Conservation (phyloP, 176 grass and related monocot genomes). For the Ensete ventricosum region DNA sequence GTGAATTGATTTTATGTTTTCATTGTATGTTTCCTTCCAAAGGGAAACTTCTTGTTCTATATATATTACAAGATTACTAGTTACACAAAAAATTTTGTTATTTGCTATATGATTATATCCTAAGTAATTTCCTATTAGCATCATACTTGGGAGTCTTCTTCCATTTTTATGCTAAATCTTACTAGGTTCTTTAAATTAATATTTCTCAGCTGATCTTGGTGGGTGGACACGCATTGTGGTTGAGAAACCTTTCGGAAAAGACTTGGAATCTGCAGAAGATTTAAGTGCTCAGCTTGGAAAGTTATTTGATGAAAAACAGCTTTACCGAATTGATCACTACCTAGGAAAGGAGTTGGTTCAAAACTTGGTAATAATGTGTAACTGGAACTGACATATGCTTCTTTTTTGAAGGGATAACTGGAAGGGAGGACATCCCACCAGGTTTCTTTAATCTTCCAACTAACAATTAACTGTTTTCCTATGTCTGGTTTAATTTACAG, state of each 20-base stretch:
- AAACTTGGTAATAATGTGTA: slow-evolving; percentile 19
- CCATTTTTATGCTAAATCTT: not conserved
- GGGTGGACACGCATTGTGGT: slow-evolving; percentile 16
- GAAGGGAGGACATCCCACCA: not conserved
- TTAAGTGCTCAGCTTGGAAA: slow-evolving; percentile 18
- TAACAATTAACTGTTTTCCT: not conserved
- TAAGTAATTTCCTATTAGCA: not conserved
- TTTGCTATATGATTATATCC: not conserved
- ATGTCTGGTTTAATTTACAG: slow-evolving; percentile 4
- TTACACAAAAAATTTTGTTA: not conserved
- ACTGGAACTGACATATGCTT: not conserved
- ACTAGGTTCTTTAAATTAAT: not conserved
- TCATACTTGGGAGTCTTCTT: not conserved
- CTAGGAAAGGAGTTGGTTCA: slow-evolving; percentile 24
- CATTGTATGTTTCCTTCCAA: not conserved
- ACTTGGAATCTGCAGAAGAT: slow-evolving; percentile 18
- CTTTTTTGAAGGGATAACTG: not conserved
- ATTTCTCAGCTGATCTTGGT: slow-evolving; percentile 9
- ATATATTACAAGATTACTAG: not conserved
- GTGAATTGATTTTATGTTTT: not conserved
- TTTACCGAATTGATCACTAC: slow-evolving; percentile 25
- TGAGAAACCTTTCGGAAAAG: slow-evolving; percentile 19
- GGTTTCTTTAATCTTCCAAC: not conserved
- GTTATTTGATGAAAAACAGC: slow-evolving; percentile 14
- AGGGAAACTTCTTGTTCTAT: not conserved